Conservation (phyloP, 345 rosid species). For the Sonneratia caseolaris region DNA sequence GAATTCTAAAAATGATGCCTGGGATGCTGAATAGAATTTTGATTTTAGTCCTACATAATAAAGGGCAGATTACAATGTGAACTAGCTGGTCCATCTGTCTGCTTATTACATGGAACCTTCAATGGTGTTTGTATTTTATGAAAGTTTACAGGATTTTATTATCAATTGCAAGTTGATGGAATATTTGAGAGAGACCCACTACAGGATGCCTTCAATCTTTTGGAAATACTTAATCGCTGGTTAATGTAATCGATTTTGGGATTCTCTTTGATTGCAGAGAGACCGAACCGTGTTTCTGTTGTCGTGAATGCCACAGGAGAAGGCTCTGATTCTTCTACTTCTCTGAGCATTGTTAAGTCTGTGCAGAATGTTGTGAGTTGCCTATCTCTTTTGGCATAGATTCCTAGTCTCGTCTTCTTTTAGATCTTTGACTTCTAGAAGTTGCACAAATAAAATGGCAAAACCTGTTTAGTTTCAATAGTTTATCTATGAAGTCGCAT, state of each 20-base stretch:
- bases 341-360: conserved; percentile 46
- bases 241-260: neutral
- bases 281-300: conserved; percentile 21
- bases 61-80: neutral
- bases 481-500: no score
- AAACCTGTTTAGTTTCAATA: no score
- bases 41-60: no score
- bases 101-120: neutral
- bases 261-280: conserved; percentile 27
- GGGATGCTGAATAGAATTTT: no score
- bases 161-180: neutral
- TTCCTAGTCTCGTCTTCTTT: no score
- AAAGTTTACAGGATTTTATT: neutral
- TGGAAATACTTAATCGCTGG: neutral
- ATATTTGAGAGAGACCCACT: neutral
- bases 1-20: no score
- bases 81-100: neutral
- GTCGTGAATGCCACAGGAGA: conserved; percentile 45
- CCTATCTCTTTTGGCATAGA: no score
- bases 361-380: conserved; percentile 24
- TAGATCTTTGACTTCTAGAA: no score
- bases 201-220: neutral
- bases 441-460: no score
- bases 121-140: neutral
- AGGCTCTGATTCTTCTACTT: conserved; percentile 52